Conservation (phyloP, 768 basidiomycete genomes). For the Leccinellum rugosiceps region DNA sequence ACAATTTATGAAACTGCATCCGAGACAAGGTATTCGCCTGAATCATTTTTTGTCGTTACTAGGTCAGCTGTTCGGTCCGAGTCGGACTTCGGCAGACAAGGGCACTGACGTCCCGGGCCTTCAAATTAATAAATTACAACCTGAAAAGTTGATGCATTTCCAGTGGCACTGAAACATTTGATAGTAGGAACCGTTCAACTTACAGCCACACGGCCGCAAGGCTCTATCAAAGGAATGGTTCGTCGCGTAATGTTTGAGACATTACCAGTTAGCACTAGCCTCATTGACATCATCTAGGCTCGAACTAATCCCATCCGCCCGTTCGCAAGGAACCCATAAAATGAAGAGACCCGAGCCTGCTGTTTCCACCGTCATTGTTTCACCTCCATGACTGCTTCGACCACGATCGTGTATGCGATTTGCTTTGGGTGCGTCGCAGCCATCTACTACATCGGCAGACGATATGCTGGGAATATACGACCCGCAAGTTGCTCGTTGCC, state of each 20-base stretch:
- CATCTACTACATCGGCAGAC: not conserved
- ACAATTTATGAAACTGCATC: too few species aligned
- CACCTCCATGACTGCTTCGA: not conserved
- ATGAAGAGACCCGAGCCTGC: not conserved
- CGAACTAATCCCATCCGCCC: not conserved
- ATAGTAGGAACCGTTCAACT: not conserved
- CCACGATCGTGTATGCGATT: not conserved
- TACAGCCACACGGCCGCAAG: too few species aligned
- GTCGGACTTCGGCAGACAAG: too few species aligned
- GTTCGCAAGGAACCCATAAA: not conserved
- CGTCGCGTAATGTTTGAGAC: not conserved
- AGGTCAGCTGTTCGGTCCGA: too few species aligned
- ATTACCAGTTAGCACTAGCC: not conserved
- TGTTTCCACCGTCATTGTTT: not conserved
- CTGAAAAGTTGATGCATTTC: too few species aligned
- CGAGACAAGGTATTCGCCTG: too few species aligned
- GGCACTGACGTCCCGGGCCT: too few species aligned
- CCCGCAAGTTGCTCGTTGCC: not conserved
- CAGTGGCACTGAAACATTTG: not conserved
- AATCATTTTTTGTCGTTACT: too few species aligned
- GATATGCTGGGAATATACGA: not conserved
- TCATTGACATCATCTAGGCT: too few species aligned
- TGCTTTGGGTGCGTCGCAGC: not conserved
- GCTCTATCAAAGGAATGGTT: not conserved
- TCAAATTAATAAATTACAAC: too few species aligned